Evolutionary conservation across 164 flowering plant genomes (phyloP).

Genomic region (Sextonia rubra): DNA sequence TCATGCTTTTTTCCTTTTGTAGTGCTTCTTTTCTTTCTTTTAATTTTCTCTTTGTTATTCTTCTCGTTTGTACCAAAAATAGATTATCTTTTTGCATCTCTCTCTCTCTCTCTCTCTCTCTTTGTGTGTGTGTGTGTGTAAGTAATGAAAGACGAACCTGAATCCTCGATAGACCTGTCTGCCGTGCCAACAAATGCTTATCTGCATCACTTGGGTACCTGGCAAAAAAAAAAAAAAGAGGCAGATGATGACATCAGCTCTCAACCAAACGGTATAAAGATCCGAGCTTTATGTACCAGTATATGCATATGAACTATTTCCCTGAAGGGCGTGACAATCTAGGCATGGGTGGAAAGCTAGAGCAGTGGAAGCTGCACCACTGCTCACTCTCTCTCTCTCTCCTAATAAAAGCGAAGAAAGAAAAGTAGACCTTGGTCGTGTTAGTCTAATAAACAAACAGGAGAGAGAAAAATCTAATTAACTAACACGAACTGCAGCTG

Average conservation of each 20-base stretch:
- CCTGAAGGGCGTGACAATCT: not conserved
- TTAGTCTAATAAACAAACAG: not conserved
- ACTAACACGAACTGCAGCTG: no score
- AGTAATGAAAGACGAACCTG: slow-evolving; percentile 27
- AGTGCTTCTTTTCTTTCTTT: not conserved
- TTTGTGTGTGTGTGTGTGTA: no score
- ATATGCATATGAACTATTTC: not conserved
- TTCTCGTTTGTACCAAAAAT: not conserved
- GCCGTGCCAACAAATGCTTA: slow-evolving; percentile 48
- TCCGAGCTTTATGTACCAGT: not conserved
- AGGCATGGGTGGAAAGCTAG: not conserved
- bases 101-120: slow-evolving; percentile 5
- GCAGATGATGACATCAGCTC: slow-evolving; percentile 23
- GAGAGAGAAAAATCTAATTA: not conserved
- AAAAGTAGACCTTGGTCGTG: not conserved
- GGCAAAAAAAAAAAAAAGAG: slow-evolving; percentile 8
- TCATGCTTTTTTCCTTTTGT: no score
- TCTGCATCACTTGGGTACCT: slow-evolving; percentile 57
- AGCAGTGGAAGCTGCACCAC: not conserved
- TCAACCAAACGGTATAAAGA: slow-evolving; percentile 3
- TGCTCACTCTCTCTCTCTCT: not conserved
- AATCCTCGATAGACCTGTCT: slow-evolving; percentile 48
- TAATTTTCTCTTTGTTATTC: not conserved
- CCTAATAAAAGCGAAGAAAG: not conserved
- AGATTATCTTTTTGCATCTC: not conserved